Base-by-base conservation (phyloP, 2,329 filamentous ascomycete species). In the Phaeosphaeriaceae sp. region DNA sequence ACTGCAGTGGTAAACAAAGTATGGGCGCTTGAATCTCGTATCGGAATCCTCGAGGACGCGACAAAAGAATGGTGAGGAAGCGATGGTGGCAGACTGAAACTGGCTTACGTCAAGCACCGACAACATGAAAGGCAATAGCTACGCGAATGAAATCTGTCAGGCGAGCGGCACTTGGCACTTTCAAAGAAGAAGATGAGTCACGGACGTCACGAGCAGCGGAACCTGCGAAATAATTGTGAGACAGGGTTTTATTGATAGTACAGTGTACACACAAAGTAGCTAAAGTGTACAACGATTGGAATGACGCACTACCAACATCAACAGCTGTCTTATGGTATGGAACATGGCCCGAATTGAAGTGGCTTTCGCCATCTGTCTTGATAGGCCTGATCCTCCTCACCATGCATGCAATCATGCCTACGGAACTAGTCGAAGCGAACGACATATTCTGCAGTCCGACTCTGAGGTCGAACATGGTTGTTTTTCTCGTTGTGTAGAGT, bases 401-500 rank as follows among this genome's bases (percentile, higher is more conserved):
- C 31, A 13, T 36, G 31, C 31, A 36, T 13, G 25, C 47, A 48
- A 9, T 1, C 4, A n/a, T 36, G 27, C 15, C 15, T 48, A 48
- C 47, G 27, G 15, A 20, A 36, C 27, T 33, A 11, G 24, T 36
- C 25, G 25, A 11, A 24, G 2, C 3, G 24, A 17, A 20, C 15
- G 25, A 48, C 24, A 10, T 48, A 15, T 22, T 33, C n/a, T 15
- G 11, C 24, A 48, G 17, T 11, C n/a, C 25, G 25, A 36, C 24
- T 19, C 25, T 5, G 7, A 3, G 20, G 24, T 33, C 25, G 25
- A 48, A 9, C 19, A n/a, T 20, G 7, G n/a, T 4, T 48, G 15
- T 36, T 48, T 48, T 36, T 48, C 25, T 47, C 47, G 47, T 36
- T 48, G n/a, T 48, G 47, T 20, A 20, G 47, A 48, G 47, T 48